A percentile compares a stretch with the other conserved stretches of the same genome.
Evolutionary conservation across 148 eudicot genomes (phyloP).

Genomic region (Salicornia ramosissima): DNA sequence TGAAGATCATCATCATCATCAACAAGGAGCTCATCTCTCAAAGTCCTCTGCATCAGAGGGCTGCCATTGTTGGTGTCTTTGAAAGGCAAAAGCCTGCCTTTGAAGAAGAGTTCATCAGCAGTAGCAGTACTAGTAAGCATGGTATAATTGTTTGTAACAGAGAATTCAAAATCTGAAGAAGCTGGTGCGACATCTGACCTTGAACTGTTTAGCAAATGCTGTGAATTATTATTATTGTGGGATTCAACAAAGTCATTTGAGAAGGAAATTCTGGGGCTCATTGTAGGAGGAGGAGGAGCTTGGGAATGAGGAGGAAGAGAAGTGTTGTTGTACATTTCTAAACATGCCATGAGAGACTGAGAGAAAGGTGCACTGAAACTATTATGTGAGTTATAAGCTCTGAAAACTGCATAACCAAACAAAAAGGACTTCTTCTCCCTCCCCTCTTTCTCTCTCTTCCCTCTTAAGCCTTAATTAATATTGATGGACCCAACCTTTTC

Average conservation of each 20-base stretch:
- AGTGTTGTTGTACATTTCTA: constrained; percentile 57
- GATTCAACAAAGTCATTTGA: constrained; percentile 84
- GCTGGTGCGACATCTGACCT: constrained; percentile 33
- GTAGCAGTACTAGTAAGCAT: constrained; percentile 36
- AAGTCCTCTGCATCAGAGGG: constrained; percentile 35
- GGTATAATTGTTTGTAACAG: constrained; percentile 42
- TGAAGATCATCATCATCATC: constrained; percentile 32
- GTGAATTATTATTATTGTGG: constrained; percentile 28
- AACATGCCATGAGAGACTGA: constrained; percentile 52
- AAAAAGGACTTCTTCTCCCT: constrained; percentile 11
- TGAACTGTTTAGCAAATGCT: neutral
- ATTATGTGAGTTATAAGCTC: neutral
- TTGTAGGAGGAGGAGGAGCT: constrained; percentile 30
- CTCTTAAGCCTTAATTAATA: constrained; percentile 18
- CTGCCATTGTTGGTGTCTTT: constrained; percentile 25
- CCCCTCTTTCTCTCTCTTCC: neutral
- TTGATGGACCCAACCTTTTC: constrained; percentile 28
- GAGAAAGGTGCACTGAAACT: neutral
- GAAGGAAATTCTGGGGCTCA: constrained; percentile 92
- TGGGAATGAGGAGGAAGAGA: constrained; percentile 4
- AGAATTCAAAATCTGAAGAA: constrained; percentile 76
- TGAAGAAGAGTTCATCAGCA: constrained; percentile 81
- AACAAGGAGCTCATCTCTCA: constrained; percentile 63
- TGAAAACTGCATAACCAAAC: constrained; percentile 22
- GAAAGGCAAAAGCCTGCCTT: constrained; percentile 69